Evolutionary conservation across 139 green algal species (phyloP).

Genomic region (Zygnema circumcarinatum): DNA sequence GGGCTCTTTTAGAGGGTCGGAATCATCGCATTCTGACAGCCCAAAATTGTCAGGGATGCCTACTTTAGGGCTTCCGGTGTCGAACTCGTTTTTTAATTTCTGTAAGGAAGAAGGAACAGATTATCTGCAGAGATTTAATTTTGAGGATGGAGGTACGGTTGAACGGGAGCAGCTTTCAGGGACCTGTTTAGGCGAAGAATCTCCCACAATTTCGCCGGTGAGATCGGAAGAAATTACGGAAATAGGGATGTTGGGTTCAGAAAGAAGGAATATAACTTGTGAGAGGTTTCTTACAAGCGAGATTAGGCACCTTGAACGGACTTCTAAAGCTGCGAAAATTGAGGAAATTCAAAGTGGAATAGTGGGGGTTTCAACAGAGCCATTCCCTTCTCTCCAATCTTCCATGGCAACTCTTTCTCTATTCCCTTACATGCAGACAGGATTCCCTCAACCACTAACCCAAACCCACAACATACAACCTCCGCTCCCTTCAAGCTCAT

Average conservation of each 20-base stretch:
- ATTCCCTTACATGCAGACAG: background rate
- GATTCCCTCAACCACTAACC: background rate
- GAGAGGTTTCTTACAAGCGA: background rate
- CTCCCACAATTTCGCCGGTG: background rate
- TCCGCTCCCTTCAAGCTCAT: background rate
- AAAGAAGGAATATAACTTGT: background rate
- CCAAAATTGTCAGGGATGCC: too few relatives aligned
- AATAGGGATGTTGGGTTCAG: background rate
- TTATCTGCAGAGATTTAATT: too few relatives aligned
- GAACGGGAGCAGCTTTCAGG: too few relatives aligned
- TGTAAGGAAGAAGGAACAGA: too few relatives aligned
- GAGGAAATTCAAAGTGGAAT: background rate
- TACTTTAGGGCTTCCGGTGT: too few relatives aligned
- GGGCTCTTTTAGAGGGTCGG: too few relatives aligned
- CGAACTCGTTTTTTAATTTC: too few relatives aligned
- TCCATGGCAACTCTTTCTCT: background rate
- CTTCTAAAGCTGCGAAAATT: background rate
- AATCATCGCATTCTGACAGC: too few relatives aligned
- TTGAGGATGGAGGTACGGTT: too few relatives aligned
- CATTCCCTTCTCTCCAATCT: background rate
- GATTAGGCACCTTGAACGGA: too few relatives aligned
- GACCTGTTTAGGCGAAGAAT: too few relatives aligned
- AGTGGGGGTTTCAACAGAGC: background rate
- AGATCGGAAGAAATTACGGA: background rate
- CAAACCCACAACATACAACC: background rate